Evolutionary conservation across 2,329 filamentous ascomycete species (phyloP), one percentile per base, ranked within the genome.

Genomic region (Colletotrichum tabaci): DNA sequence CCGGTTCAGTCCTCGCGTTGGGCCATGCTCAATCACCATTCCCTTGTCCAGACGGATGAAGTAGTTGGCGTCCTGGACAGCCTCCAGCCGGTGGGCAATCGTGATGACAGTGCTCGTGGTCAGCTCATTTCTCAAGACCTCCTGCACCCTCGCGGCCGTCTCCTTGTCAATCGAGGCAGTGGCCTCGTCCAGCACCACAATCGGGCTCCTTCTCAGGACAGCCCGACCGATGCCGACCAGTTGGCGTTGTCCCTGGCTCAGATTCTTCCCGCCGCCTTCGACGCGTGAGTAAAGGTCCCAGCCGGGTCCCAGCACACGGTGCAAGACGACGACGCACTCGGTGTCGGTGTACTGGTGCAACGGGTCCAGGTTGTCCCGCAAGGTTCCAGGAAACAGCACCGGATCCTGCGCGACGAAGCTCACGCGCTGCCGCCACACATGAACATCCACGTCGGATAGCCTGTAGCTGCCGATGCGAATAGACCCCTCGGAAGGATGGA

Each of bases 321-420:
- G 83, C 3, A 95, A 84, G 2, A 88, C 86, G 8, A 81, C 80
- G 5, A 80, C 79, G 76, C 87, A 88, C 67, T 87, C 87, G 2
- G 77, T 78, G 56, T 89, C 85, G 18, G 89, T 85, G 67, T 86
- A 85, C 72, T 91, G 88, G 7, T 84, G 84, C 64, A 92, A 84
- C 0, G 93, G 91, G 74, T 95, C 93, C 26, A 95, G 86, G 77
- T 95, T 91, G 77, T 90, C 87, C 30, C 87, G 85, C 47, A 90
- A 77, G 0, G 87, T 87, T 3, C 89, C 89, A 0, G 89, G 88
- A 77, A 91, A 90, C 1, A 92, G 81, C 0, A 89, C 88, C 0
- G 90, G 90, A 64, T 92, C 90, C 75, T 92, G 90, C 1, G 90
- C 89, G 35, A 92, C 89, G 73, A 91, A 90, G 8, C 87, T 90